A percentile compares a stretch with the other conserved stretches of the same genome.
These are phyloP conservation scores for Pterothamnion heteromorphum DNA, from an alignment of 31 red algal genomes.

Conservation along the genomic window DNA sequence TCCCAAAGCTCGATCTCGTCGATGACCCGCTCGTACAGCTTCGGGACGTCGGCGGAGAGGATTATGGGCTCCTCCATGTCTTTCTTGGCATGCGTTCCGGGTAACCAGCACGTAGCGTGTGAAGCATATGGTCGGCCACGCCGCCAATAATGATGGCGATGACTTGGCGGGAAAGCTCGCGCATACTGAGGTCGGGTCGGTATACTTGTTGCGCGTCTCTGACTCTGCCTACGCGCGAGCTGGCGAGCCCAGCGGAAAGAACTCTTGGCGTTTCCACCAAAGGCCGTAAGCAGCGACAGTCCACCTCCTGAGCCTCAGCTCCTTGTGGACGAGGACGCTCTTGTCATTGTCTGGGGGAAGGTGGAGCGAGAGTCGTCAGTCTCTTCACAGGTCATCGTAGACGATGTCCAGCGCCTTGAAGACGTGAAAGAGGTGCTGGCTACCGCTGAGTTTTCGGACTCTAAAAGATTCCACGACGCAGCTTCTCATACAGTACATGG, in stretches of 20 bases:
- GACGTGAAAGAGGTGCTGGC: conserved; percentile 46
- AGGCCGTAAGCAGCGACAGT: background rate
- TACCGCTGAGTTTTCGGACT: conserved; percentile 45
- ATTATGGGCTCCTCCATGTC: conserved; percentile 2
- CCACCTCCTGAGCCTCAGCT: background rate
- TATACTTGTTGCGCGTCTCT: conserved; percentile 49
- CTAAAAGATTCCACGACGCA: no score
- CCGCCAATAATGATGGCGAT: conserved; percentile 41
- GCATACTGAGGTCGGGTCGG: conserved; percentile 23
- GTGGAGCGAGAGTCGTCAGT: conserved; percentile 63
- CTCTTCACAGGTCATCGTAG: conserved; percentile 63
- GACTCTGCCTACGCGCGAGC: conserved; percentile 41
- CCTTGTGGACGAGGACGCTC: conserved; percentile 56
- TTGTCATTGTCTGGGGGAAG: conserved; percentile 72
- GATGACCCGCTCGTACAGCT: conserved; percentile 53
- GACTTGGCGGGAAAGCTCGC: conserved; percentile 17
- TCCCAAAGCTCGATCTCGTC: conserved; percentile 63
- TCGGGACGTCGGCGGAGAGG: conserved; percentile 35
- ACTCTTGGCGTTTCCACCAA: background rate
- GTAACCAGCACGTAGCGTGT: conserved; percentile 42
- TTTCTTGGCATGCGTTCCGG: conserved; percentile 17
- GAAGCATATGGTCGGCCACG: conserved; percentile 50
- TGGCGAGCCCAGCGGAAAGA: background rate
- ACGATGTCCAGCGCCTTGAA: conserved; percentile 67
- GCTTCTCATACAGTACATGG: no score